Evolutionary conservation across 2,329 filamentous ascomycete species (phyloP).

Genomic region (Aspergillus sclerotialis): DNA sequence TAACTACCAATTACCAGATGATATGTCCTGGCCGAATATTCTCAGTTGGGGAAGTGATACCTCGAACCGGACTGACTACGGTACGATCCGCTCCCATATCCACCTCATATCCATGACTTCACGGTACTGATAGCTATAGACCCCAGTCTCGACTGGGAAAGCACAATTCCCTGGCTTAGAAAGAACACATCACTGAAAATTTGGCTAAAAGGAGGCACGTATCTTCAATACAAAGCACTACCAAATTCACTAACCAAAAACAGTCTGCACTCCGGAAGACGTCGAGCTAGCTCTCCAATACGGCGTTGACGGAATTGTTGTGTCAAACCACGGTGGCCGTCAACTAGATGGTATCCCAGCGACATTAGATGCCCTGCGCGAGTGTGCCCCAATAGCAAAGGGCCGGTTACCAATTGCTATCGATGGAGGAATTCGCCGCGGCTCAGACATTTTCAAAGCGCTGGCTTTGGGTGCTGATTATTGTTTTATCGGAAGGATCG

Average conservation of each 20-base stretch:
- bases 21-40: constrained; percentile 40
- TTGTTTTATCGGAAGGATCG: constrained; percentile 26
- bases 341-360: constrained; percentile 33
- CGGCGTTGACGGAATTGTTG: constrained; percentile 28
- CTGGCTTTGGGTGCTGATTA: constrained; percentile 26
- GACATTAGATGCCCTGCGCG: constrained; percentile 29
- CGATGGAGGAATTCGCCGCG: constrained; percentile 29
- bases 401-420: constrained; percentile 27
- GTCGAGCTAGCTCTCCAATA: constrained; percentile 28
- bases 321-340: constrained; percentile 34
- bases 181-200: constrained; percentile 41
- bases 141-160: constrained; percentile 42
- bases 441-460: constrained; percentile 32
- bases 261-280: constrained; percentile 27
- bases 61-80: constrained; percentile 20
- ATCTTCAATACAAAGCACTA: constrained; percentile 7
- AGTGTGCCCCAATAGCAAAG: constrained; percentile 18
- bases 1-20: constrained; percentile 42
- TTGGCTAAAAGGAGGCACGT: constrained; percentile 24
- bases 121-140: constrained; percentile 17
- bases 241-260: not conserved
- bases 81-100: constrained; percentile 11
- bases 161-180: constrained; percentile 44
- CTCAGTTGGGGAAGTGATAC: constrained; percentile 18
- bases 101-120: not conserved